Percentiles rank a stretch among this genome's conserved stretches.
phyloP scores from a whole-genome alignment of 148 eudicot species.

The Cornus controversa region DNA sequence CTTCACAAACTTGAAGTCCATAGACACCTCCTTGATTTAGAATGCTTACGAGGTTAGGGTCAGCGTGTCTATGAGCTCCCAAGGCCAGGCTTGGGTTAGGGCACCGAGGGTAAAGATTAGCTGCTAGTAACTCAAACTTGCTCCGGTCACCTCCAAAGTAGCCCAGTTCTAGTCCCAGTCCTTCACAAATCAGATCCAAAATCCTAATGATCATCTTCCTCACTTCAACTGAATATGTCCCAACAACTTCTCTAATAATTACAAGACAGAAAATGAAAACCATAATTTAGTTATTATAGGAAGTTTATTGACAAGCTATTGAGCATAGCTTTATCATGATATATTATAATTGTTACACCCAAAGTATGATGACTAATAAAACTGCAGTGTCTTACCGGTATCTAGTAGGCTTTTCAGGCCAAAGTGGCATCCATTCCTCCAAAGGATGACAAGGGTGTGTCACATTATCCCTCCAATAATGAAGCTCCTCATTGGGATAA shows the following conservation, averaged over 20 bases:
- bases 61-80: neutral
- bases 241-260: conserved; percentile 10
- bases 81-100: conserved; percentile 10
- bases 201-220: neutral
- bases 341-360: neutral
- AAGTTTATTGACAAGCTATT: too few species aligned
- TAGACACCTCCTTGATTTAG: too few species aligned
- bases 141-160: neutral
- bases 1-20: neutral
- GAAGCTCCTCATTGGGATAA: conserved; percentile 26
- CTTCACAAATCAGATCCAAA: conserved; percentile 11
- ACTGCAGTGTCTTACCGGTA: conserved; percentile 21
- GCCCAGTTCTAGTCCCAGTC: conserved; percentile 12
- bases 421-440: conserved; percentile 16
- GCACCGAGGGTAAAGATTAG: conserved; percentile 1
- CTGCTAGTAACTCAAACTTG: neutral
- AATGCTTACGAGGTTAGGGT: neutral
- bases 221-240: conserved; percentile 5
- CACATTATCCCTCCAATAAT: conserved; percentile 41
- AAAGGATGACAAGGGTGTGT: conserved; percentile 36
- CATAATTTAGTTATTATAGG: too few species aligned
- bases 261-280: too few species aligned
- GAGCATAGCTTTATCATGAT: too few species aligned
- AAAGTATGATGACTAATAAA: too few species aligned
- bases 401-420: conserved; percentile 31